phyloP scores from a whole-genome alignment of 1,284 basidiomycete species.

The Ceratobasidium sp. region DNA sequence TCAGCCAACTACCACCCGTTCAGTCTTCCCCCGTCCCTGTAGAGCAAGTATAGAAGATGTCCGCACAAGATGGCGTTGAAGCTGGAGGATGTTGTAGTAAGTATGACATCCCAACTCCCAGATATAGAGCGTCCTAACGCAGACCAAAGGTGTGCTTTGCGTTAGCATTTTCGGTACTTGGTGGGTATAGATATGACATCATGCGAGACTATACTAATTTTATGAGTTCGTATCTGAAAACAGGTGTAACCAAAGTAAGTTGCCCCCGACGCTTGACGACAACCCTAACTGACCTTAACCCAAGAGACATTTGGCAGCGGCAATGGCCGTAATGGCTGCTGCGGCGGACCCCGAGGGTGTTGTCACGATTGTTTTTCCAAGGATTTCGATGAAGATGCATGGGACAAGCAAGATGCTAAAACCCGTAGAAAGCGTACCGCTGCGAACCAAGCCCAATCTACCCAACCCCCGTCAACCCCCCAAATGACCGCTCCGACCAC shows the following conservation, averaged over 20 bases:
- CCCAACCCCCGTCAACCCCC: slow-evolving; percentile 12
- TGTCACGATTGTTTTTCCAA: slow-evolving; percentile 27
- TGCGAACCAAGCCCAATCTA: slow-evolving; percentile 2
- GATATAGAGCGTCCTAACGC: not conserved
- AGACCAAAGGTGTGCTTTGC: not conserved
- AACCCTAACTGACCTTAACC: not conserved
- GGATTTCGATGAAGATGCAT: slow-evolving; percentile 16
- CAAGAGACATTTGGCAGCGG: slow-evolving; percentile 15
- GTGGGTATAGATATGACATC: not conserved
- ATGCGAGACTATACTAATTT: not conserved
- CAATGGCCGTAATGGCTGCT: slow-evolving; percentile 11
- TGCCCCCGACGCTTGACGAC: not conserved
- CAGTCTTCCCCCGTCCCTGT: no score
- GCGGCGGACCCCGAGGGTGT: slow-evolving; percentile 13
- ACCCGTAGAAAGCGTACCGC: not conserved
- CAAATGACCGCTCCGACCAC: not conserved
- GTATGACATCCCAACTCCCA: not conserved
- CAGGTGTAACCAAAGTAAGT: slow-evolving; percentile 24
- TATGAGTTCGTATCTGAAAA: not conserved
- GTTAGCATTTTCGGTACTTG: not conserved
- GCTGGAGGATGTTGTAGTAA: slow-evolving; percentile 2
- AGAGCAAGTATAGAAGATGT: not conserved
- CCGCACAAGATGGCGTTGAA: not conserved
- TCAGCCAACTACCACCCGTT: not conserved
- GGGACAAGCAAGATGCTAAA: slow-evolving; percentile 20